Evolutionary conservation across 2,329 filamentous ascomycete genomes (phyloP).

Genomic region (Diaporthe humulicola): DNA sequence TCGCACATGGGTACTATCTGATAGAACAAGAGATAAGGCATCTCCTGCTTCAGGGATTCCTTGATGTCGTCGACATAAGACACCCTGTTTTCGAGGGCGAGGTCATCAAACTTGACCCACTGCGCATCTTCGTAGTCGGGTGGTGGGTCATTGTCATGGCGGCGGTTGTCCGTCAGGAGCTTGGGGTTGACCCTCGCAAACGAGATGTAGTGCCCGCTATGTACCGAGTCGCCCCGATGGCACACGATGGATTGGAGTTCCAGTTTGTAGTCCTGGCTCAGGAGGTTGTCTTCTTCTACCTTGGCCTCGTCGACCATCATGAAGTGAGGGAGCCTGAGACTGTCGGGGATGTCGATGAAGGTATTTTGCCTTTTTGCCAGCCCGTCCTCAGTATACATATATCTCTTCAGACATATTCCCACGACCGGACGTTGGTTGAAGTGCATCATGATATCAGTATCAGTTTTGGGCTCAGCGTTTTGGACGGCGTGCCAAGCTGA

Average conservation of each 20-base stretch:
- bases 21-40: constrained; percentile 95
- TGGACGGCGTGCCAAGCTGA: constrained; percentile 84
- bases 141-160: constrained; percentile 68
- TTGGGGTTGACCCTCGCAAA: constrained; percentile 82
- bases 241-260: constrained; percentile 93
- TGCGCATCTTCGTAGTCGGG: constrained; percentile 78
- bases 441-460: constrained; percentile 88
- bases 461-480: constrained; percentile 67
- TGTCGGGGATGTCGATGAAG: constrained; percentile 88
- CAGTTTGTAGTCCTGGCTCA: constrained; percentile 93
- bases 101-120: constrained; percentile 95
- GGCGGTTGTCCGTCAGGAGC: constrained; percentile 71
- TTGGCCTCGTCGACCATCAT: constrained; percentile 82
- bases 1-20: constrained; percentile 91
- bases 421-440: constrained; percentile 89
- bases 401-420: constrained; percentile 93
- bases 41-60: constrained; percentile 83
- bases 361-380: constrained; percentile 80
- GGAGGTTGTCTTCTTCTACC: constrained; percentile 68
- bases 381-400: constrained; percentile 79
- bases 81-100: constrained; percentile 77
- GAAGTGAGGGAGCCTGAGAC: constrained; percentile 88
- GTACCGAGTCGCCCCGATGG: constrained; percentile 86
- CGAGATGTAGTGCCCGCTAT: constrained; percentile 92
- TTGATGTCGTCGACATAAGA: constrained; percentile 82